Percentiles rank a stretch among this genome's conserved stretches.
Evolutionary conservation across 73 alveolate species (phyloP).

Genomic region (Durusdinium trenchii): DNA sequence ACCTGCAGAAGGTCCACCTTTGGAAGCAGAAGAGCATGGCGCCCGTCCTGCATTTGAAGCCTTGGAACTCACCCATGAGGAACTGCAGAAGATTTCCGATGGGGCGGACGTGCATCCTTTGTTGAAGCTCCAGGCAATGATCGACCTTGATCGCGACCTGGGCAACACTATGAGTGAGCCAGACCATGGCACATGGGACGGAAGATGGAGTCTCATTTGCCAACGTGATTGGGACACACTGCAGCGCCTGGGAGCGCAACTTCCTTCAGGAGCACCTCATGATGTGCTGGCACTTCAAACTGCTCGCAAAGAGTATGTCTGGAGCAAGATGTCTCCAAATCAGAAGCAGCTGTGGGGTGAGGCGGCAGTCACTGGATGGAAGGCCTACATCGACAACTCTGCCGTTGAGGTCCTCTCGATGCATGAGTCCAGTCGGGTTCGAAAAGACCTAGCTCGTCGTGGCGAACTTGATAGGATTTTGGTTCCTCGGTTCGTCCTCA

Average conservation of each 20-base stretch:
- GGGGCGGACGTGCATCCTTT: not conserved
- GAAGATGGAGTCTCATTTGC: not conserved
- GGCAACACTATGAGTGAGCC: not conserved
- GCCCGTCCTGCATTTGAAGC: slow-evolving; percentile 41
- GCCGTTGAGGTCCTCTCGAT: not conserved
- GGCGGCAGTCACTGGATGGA: slow-evolving; percentile 26
- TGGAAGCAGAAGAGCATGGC: not conserved
- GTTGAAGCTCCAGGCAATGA: not conserved
- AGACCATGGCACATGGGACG: slow-evolving; percentile 62
- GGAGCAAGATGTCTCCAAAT: not conserved
- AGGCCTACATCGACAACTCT: slow-evolving; percentile 16
- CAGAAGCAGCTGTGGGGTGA: not conserved
- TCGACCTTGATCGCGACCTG: not conserved
- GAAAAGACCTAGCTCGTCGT: not conserved
- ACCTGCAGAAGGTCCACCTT: not conserved
- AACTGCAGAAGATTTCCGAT: not conserved
- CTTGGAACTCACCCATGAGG: not conserved
- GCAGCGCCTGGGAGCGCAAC: not conserved
- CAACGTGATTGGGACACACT: not conserved
- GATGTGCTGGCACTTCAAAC: not conserved
- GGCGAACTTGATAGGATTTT: slow-evolving; percentile 21
- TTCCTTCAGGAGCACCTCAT: not conserved
- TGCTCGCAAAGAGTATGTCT: slow-evolving; percentile 24
- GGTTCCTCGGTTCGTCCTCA: slow-evolving; percentile 15
- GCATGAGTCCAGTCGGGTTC: not conserved